A percentile compares a stretch with the other conserved stretches of the same genome.
These are phyloP conservation scores for Mucor racemosus DNA, from an alignment of 371 early-diverging fungal species.

Conservation along the genomic window DNA sequence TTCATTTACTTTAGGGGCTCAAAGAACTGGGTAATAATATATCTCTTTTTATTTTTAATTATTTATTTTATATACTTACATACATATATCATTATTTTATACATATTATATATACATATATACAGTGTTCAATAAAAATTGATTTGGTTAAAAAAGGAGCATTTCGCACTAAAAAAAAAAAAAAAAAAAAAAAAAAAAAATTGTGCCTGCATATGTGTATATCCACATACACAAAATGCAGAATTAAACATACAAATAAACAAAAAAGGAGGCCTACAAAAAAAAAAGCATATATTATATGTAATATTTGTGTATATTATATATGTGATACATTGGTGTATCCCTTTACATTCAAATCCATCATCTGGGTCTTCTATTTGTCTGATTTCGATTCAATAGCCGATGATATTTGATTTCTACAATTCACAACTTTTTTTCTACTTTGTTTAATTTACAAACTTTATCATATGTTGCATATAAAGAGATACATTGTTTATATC, in stretches of 20 bases:
- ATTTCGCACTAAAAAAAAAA: background rate
- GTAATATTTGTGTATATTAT: background rate
- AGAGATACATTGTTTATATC: background rate
- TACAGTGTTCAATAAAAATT: background rate
- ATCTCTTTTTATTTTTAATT: background rate
- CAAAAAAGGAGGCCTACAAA: background rate
- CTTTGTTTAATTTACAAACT: background rate
- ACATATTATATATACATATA: background rate
- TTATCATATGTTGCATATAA: background rate
- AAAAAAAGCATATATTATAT: background rate
- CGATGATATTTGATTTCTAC: background rate
- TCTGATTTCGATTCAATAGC: background rate
- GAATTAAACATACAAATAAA: background rate
- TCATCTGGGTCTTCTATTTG: background rate
- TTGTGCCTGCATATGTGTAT: background rate
- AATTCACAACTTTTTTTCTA: background rate
- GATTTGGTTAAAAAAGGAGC: background rate
- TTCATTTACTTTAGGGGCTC: conserved; percentile 7
- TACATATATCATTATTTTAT: background rate
- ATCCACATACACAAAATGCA: background rate
- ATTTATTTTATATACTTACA: background rate
- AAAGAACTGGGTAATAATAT: background rate
- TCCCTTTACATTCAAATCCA: background rate
- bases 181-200: background rate
- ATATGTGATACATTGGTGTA: background rate